Conservation (phyloP, 352 stramenopile species). For the Globisporangium cylindrosporum region DNA sequence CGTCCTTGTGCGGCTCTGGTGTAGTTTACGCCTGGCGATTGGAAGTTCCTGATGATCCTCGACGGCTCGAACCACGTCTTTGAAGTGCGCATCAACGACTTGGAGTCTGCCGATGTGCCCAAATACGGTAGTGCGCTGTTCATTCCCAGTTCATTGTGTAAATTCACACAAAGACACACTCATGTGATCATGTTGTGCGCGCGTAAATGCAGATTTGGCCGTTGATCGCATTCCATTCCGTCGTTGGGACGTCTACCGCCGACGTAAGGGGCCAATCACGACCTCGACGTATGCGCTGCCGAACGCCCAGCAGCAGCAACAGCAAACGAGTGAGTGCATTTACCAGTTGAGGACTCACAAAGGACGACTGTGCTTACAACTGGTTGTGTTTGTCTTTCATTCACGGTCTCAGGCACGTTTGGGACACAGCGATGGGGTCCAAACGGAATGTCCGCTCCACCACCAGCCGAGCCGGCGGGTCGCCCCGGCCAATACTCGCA, state of each 20-base stretch:
- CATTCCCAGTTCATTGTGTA: not conserved
- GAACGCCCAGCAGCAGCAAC: constrained; percentile 21
- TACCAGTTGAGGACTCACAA: not conserved
- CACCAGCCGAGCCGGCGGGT: constrained; percentile 20
- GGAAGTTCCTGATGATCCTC: constrained; percentile 76
- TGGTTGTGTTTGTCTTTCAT: not conserved
- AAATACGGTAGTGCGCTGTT: constrained; percentile 70
- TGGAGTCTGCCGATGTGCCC: constrained; percentile 66
- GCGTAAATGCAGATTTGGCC: constrained; percentile 46
- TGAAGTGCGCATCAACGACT: constrained; percentile 85
- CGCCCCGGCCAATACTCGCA: constrained; percentile 10
- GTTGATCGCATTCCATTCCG: constrained; percentile 80
- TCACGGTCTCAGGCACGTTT: constrained; percentile 37
- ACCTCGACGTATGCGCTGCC: constrained; percentile 40
- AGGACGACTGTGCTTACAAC: not conserved
- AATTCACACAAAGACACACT: not conserved
- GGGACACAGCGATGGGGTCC: constrained; percentile 69
- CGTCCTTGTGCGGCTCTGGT: not conserved
- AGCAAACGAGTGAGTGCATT: not conserved
- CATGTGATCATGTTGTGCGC: not conserved
- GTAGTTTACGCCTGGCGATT: constrained; percentile 70
- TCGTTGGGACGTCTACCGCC: constrained; percentile 79
- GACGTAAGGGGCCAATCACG: constrained; percentile 51
- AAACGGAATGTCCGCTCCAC: constrained; percentile 34
- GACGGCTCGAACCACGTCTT: constrained; percentile 71